Percentiles rank a stretch among this genome's conserved stretches.
Conservation (phyloP, 1,139 yeast genomes). For the Wickerhamomyces sp. region DNA sequence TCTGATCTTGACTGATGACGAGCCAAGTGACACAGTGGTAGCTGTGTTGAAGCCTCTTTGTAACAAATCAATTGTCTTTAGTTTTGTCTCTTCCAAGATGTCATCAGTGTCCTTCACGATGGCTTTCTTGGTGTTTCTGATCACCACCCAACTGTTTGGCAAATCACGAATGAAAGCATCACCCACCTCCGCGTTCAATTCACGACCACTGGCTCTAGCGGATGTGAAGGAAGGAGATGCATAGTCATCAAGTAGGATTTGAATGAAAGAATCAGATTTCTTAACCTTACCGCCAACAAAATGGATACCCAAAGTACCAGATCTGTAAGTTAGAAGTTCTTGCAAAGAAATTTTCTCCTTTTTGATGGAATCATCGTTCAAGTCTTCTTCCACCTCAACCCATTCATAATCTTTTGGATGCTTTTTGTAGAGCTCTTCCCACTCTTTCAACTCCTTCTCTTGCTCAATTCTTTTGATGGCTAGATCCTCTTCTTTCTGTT, state of each 20-base stretch:
- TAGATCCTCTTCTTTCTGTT: constrained; percentile 34
- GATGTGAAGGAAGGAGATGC: constrained; percentile 55
- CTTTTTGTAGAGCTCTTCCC: constrained; percentile 46
- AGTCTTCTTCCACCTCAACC: constrained; percentile 46
- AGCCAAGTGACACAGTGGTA: constrained; percentile 39
- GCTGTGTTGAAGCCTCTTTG: constrained; percentile 44
- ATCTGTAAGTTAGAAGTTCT: constrained; percentile 46
- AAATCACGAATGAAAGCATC: constrained; percentile 66
- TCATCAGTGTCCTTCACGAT: constrained; percentile 44
- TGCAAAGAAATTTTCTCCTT: constrained; percentile 45
- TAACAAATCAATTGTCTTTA: constrained; percentile 49
- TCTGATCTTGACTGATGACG: constrained; percentile 40
- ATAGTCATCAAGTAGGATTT: constrained; percentile 59
- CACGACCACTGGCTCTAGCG: constrained; percentile 30
- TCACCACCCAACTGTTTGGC: constrained; percentile 48
- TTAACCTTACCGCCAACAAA: constrained; percentile 44
- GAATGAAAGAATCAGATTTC: constrained; percentile 46
- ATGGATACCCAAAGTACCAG: constrained; percentile 58
- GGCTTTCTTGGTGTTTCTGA: constrained; percentile 50
- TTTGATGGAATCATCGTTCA: constrained; percentile 35
- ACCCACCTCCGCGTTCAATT: constrained; percentile 36
- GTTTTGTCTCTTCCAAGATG: constrained; percentile 42
- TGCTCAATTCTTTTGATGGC: constrained; percentile 34
- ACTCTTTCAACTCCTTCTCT: constrained; percentile 34
- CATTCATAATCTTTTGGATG: constrained; percentile 62